A percentile compares a stretch with the other conserved stretches of the same genome.
Conservation (phyloP, 352 stramenopile genomes). For the Phytophthora pisi region DNA sequence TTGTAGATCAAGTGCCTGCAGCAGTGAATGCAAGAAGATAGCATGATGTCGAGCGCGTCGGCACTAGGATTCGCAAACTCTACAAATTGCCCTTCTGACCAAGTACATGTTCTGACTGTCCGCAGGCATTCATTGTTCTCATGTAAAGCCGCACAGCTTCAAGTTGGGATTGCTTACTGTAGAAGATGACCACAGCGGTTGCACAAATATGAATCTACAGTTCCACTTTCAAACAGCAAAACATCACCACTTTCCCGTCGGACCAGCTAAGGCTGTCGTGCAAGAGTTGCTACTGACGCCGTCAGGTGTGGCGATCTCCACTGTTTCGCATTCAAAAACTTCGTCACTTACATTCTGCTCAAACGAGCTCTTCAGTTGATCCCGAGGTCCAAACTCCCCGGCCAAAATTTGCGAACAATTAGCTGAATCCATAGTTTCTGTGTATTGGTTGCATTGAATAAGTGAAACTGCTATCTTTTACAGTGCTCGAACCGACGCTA, state of each 20-base stretch:
- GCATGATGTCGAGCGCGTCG: not conserved
- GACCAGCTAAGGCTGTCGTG: not conserved
- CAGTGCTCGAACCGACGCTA: not conserved
- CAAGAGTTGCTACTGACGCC: too few species aligned
- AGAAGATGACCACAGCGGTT: not conserved
- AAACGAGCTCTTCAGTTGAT: too few species aligned
- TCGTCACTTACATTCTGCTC: too few species aligned
- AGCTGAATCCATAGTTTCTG: too few species aligned
- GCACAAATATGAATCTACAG: not conserved
- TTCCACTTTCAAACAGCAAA: slow-evolving; percentile 6
- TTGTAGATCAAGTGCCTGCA: not conserved
- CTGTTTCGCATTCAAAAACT: too few species aligned
- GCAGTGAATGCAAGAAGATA: not conserved
- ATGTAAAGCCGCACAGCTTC: not conserved
- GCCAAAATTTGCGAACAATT: too few species aligned
- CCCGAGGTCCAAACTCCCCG: too few species aligned
- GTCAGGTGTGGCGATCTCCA: too few species aligned
- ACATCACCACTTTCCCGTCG: slow-evolving; percentile 2
- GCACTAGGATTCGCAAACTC: not conserved
- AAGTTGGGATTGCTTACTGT: too few species aligned
- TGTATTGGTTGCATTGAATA: too few species aligned
- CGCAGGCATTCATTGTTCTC: not conserved
- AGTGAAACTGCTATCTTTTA: too few species aligned
- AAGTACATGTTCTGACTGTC: not conserved
- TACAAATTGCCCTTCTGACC: not conserved